Evolutionary conservation across 106 monocot genomes (phyloP).

Genomic region (Allium sativum): DNA sequence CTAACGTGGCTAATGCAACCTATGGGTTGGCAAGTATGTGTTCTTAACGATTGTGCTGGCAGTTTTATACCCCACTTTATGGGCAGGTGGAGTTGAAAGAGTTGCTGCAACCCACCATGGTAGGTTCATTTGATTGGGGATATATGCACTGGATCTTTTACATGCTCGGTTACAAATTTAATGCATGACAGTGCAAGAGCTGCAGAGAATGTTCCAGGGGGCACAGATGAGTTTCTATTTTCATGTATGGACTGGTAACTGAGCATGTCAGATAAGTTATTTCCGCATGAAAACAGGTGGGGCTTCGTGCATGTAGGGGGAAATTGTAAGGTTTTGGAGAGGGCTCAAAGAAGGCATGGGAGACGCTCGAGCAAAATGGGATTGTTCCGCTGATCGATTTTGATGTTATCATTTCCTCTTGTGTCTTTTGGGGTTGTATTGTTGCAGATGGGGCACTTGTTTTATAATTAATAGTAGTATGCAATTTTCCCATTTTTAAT

Average conservation of each 20-base stretch:
- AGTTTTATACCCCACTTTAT: constrained; percentile 25
- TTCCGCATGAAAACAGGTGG: constrained; percentile 48
- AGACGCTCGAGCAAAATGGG: constrained; percentile 25
- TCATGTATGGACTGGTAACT: constrained; percentile 45
- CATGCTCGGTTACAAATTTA: constrained; percentile 16
- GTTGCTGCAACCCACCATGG: constrained; percentile 14
- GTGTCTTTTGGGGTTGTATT: constrained; percentile 27
- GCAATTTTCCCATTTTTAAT: no score
- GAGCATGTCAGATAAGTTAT: constrained; percentile 37
- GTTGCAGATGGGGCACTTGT: constrained; percentile 19
- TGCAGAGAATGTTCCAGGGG: constrained; percentile 19
- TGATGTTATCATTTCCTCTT: constrained; percentile 34
- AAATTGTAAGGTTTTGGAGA: constrained; percentile 26
- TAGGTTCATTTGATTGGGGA: constrained; percentile 20
- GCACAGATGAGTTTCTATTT: constrained; percentile 65
- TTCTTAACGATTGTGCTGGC: constrained; percentile 11
- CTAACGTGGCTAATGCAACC: not conserved
- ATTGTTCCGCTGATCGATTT: constrained; percentile 31
- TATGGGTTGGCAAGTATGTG: constrained; percentile 7
- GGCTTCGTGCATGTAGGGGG: constrained; percentile 55
- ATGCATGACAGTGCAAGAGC: constrained; percentile 30
- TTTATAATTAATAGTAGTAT: no score
- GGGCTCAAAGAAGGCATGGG: constrained; percentile 53
- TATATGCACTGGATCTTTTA: constrained; percentile 38
- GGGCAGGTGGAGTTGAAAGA: constrained; percentile 37